Evolutionary conservation across 2,329 filamentous ascomycete genomes (phyloP).

Genomic region (Trichophyton verrucosum): DNA sequence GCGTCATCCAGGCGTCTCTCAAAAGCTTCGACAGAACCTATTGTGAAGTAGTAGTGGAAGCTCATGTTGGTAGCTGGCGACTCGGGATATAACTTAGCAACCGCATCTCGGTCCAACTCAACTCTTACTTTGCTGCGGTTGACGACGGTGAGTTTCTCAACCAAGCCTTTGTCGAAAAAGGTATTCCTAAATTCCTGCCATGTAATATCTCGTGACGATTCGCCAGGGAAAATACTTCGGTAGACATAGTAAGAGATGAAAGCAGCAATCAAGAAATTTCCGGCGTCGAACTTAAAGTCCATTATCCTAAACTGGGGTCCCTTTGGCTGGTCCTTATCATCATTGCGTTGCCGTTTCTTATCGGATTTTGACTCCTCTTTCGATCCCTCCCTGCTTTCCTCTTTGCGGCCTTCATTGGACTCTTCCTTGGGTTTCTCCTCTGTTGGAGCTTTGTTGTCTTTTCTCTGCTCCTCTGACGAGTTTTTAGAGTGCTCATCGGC

Average conservation of each 20-base stretch:
- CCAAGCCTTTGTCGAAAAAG: slow-evolving; percentile 89
- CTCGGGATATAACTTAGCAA: slow-evolving; percentile 61
- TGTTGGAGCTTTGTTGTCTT: neutral
- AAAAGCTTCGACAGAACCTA: slow-evolving; percentile 87
- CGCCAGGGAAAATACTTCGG: slow-evolving; percentile 52
- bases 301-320: slow-evolving; percentile 26
- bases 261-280: slow-evolving; percentile 44
- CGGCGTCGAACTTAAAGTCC: slow-evolving; percentile 43
- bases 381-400: slow-evolving; percentile 20
- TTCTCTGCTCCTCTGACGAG: neutral
- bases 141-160: slow-evolving; percentile 79
- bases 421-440: slow-evolving; percentile 20
- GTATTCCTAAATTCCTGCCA: slow-evolving; percentile 94
- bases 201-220: slow-evolving; percentile 68
- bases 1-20: slow-evolving; percentile 79
- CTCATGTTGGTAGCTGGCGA: slow-evolving; percentile 54
- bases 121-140: slow-evolving; percentile 68
- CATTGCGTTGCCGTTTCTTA: slow-evolving; percentile 15
- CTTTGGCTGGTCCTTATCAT: slow-evolving; percentile 18
- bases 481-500: slow-evolving; percentile 18
- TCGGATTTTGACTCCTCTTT: slow-evolving; percentile 20
- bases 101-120: slow-evolving; percentile 62
- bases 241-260: slow-evolving; percentile 53
- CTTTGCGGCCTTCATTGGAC: slow-evolving; percentile 3
- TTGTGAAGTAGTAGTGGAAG: slow-evolving; percentile 86